Evolutionary conservation across 2,329 filamentous ascomycete genomes (phyloP).

Genomic region (Colletotrichum viniferum): DNA sequence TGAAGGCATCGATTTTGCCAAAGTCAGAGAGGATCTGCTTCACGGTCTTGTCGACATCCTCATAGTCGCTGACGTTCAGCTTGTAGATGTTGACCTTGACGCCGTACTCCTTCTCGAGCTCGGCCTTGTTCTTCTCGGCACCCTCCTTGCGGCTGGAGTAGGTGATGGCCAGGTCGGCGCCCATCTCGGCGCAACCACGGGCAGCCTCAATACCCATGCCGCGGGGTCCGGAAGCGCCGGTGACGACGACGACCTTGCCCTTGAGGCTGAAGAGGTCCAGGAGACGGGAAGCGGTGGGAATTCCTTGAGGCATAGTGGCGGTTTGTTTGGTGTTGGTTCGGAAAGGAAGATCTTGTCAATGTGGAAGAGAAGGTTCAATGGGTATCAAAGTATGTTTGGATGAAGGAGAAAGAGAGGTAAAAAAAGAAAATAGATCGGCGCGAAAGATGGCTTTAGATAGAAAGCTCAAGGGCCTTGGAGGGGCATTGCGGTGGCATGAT

Average conservation of each 20-base stretch:
- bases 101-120: slow-evolving; percentile 69
- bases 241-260: slow-evolving; percentile 74
- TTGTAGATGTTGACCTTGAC: slow-evolving; percentile 69
- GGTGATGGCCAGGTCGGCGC: slow-evolving; percentile 73
- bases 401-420: not conserved
- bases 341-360: not conserved
- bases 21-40: slow-evolving; percentile 74
- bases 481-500: slow-evolving; percentile 8
- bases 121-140: slow-evolving; percentile 68
- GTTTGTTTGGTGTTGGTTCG: not conserved
- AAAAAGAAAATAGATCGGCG: not conserved
- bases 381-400: not conserved
- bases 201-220: slow-evolving; percentile 75
- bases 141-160: slow-evolving; percentile 74
- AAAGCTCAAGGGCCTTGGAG: not conserved
- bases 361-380: not conserved
- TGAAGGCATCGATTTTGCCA: slow-evolving; percentile 74
- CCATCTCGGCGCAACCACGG: slow-evolving; percentile 72
- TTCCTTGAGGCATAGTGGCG: slow-evolving; percentile 21
- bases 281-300: slow-evolving; percentile 63
- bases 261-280: slow-evolving; percentile 74
- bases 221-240: slow-evolving; percentile 70
- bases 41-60: slow-evolving; percentile 56
- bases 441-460: slow-evolving; percentile 5
- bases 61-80: slow-evolving; percentile 60